phyloP scores from a whole-genome alignment of 306 rosid genomes.

The Vigna radiata region DNA sequence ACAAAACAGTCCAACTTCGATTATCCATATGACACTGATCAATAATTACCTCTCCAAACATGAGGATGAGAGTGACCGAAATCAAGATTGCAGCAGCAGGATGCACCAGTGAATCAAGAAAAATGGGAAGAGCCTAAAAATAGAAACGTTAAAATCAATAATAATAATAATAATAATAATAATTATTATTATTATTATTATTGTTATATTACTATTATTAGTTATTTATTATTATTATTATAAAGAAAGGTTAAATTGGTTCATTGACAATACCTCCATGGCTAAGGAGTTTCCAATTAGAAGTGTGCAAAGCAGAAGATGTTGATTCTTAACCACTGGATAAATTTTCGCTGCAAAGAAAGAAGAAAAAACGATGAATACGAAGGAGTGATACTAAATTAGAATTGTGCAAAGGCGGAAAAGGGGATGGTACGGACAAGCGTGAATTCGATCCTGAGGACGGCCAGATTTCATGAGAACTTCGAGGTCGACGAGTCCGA shows the following conservation, averaged over 20 bases:
- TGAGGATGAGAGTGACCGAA: slow-evolving; percentile 89
- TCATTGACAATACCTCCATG: slow-evolving; percentile 72
- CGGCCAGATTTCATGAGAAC: slow-evolving; percentile 96
- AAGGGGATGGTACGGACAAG: slow-evolving; percentile 22
- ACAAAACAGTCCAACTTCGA: slow-evolving; percentile 21
- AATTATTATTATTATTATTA: too few relatives aligned
- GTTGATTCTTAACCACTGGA: slow-evolving; percentile 98
- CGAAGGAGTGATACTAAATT: not conserved
- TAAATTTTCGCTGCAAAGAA: slow-evolving; percentile 79
- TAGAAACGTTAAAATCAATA: not conserved
- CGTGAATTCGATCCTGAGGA: slow-evolving; percentile 89
- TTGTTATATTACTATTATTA: too few relatives aligned
- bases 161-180: not conserved
- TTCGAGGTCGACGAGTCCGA: slow-evolving; percentile 96
- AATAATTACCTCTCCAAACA: slow-evolving; percentile 89
- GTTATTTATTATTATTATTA: too few relatives aligned
- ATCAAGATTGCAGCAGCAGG: slow-evolving; percentile 81
- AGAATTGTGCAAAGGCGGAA: not conserved
- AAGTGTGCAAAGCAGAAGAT: slow-evolving; percentile 93
- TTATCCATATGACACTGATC: not conserved
- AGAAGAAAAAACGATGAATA: not conserved
- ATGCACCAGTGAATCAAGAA: slow-evolving; percentile 86
- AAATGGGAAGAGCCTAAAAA: slow-evolving; percentile 85
- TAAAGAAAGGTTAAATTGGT: not conserved
- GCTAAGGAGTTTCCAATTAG: slow-evolving; percentile 93